Evolutionary conservation across 2,329 filamentous ascomycete species (phyloP), one percentile per base, ranked within the genome.

Genomic region (Colletotrichum musae): DNA sequence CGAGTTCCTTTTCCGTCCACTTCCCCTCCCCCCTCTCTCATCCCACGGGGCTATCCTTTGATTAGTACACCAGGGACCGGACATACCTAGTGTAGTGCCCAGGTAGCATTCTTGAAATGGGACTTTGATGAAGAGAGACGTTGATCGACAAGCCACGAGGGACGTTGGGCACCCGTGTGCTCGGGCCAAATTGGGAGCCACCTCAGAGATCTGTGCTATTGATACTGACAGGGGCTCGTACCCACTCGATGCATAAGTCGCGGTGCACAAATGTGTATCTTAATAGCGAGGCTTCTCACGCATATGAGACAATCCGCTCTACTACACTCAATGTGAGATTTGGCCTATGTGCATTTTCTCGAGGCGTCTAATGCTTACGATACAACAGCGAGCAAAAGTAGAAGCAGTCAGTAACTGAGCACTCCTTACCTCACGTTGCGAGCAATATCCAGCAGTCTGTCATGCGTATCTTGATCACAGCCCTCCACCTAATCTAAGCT

Each of bases 121-220:
- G 28, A 51, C 51, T 57, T 66, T 51, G 61, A 69, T 66, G 66
- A 60, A 53, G 50, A 60, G 45, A 60, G 26, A 18, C 52, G 43
- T 5, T 50, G 67, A 70, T 70, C 67, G 62, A 57, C 66, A 45
- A 51, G 62, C 56, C 63, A 67, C 64, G 39, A 61, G 56, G 36
- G 26, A 57, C 32, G 67, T 70, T 61, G 57, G 67, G 50, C 67
- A 57, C 51, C 58, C 56, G 21, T 16, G 56, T 41, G 18, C 16
- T n/a, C 36, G 53, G 50, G 28, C 43, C 64, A 63, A 58, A 63
- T 47, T 63, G 18, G 26, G 24, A 58, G 52, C 24, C 56, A 56
- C 43, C 24, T 4, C 18, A 47, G 18, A 56, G 24, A 59, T 36
- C 51, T 56, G 47, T 57, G 39, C 54, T 13, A 12, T 45, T 36